Evolutionary conservation across 805 yeast genomes (phyloP), one percentile per base, ranked within the genome.

Genomic region (Ogataea thermomethanolica): DNA sequence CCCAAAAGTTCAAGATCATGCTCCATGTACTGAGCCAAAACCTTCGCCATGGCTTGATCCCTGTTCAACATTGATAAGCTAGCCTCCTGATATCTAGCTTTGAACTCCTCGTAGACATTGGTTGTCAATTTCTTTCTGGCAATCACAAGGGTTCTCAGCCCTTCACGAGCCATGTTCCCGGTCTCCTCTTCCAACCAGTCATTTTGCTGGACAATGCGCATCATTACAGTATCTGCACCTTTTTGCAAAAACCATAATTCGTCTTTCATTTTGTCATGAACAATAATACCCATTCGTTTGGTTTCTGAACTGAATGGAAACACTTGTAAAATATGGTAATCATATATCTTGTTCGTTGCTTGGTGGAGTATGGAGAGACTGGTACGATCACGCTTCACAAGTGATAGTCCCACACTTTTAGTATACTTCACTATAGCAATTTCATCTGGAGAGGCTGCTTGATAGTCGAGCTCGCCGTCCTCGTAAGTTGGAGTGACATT

Each of bases 131-230:
- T 79, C 64, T 87, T 89, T 43, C 95, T 74, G n/a, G 90, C 98
- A 49, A 93, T 79, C 2, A 93, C 99, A 51, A 93, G 73, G 0
- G 99, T 93, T 57, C 99, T 78, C 48, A 93, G 71, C 12, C 99
- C 99, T 66, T 93, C 99, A 46, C 99, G 79, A 1, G 99, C 98
- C 97, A 93, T 89, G 55, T 93, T 93, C 13, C 89, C 82, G 0
- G 96, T 88, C 62, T 93, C 99, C 65, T 93, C 99, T 44, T 95
- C 99, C 20, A 93, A 66, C 99, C 99, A 93, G 59, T 91, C 98
- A 58, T 82, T 89, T 28, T 74, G 74, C 51, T 79, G 83, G 9
- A 93, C 98, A 45, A 91, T 85, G 17, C 69, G 73, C 11, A 76
- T 63, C 96, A 93, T 93, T 5, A 89, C 96, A 0, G 95, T 81